Base-by-base conservation (phyloP, 352 stramenopile genomes). In the Saprolegnia parasitica region DNA sequence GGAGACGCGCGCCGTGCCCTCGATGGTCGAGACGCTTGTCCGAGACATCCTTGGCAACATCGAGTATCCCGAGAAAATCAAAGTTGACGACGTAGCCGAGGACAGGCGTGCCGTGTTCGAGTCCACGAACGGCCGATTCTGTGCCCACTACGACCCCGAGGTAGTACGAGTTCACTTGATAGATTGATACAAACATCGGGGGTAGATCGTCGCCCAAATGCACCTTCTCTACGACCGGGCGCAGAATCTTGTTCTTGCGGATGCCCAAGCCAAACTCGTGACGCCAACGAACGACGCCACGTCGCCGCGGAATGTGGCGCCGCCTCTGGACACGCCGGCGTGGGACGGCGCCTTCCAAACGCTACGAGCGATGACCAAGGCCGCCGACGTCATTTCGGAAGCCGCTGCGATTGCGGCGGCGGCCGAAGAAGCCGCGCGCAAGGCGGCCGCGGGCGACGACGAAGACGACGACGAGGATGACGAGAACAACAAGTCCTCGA, bases 1-100 rank as follows among this genome's bases (percentile, higher is more conserved):
- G 11, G 71, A 77, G 6, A 49, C 74, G 16, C 57, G 54, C 42
- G 67, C 81, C 39, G 83, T 61, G 0, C 10, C 56, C 16, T 89
- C 86, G 49, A 80, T 89, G 71, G 72, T 82, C 6, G 76, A 81
- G 56, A 76, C 79, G 46, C 55, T 93, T 3, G 73, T 93, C 6
- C 76, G 86, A 54, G 74, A 88, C 35, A 71, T 91, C 3, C 42
- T 93, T 24, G 21, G 66, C 20, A 57, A 57, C 10, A 70, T 92
- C 5, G 71, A 75, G 21, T 73, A 74, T 18, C 49, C 40, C 5
- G 72, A 80, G 55, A n/a, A 54, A 15, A 56, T 78, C 6, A 20
- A 45, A 3, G 83, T 86, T 42, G 29, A 55, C 23, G 71, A 81
- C 13, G 65, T 83, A 10, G 66, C n/a, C 32, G 71, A 78, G 6